Conservation (phyloP, 148 eudicot species). For the Linanthus parryae region DNA sequence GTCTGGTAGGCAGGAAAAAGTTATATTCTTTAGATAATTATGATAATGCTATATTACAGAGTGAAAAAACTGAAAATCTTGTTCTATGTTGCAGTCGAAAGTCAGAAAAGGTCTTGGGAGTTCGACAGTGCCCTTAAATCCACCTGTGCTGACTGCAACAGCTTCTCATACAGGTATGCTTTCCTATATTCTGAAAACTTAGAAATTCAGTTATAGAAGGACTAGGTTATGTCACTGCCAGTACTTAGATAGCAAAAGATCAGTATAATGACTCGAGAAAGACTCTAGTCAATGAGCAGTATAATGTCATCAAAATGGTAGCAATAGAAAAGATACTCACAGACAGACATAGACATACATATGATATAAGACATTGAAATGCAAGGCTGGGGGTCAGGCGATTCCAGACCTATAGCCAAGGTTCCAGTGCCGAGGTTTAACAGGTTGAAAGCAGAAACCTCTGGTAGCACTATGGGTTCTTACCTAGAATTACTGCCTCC, state of each 20-base stretch:
- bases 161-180: conserved; percentile 31
- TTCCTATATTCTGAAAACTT: background rate
- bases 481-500: too few species aligned
- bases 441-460: too few species aligned
- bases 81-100: conserved; percentile 32
- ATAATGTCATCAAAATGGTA: background rate
- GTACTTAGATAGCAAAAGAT: background rate
- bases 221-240: background rate
- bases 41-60: background rate
- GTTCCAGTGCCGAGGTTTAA: too few species aligned
- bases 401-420: too few species aligned
- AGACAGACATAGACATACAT: background rate
- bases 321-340: background rate
- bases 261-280: too few species aligned
- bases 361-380: background rate
- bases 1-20: too few species aligned
- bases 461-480: too few species aligned
- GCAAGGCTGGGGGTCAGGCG: too few species aligned
- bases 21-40: background rate
- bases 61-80: conserved; percentile 4
- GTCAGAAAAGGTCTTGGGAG: conserved; percentile 35
- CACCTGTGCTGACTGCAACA: conserved; percentile 15
- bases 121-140: conserved; percentile 23
- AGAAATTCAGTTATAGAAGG: background rate
- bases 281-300: too few species aligned